phyloP scores from a whole-genome alignment of 805 yeast genomes.

The Candida yuanshanica region DNA sequence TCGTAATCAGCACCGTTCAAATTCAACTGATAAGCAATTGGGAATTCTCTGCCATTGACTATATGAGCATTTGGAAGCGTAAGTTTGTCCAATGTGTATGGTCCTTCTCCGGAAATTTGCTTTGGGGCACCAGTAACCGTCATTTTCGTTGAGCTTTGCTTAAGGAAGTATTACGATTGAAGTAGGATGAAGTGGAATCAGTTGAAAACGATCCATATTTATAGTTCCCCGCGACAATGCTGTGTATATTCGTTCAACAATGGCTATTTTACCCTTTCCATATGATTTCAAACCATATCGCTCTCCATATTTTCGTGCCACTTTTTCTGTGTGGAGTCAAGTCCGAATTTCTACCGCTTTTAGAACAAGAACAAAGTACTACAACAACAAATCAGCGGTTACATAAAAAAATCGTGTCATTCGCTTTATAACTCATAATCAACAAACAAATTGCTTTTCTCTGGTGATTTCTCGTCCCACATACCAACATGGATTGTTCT shows the following conservation, averaged over 20 bases:
- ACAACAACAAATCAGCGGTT: no score
- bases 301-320: neutral
- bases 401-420: no score
- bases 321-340: neutral
- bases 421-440: neutral
- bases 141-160: no score
- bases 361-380: neutral
- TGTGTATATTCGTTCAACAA: neutral
- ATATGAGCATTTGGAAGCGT: conserved; percentile 1
- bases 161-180: no score
- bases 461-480: conserved; percentile 25
- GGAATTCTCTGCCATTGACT: conserved; percentile 3
- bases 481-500: conserved; percentile 28
- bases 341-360: neutral
- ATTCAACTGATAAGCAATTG: conserved; percentile 2
- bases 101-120: neutral
- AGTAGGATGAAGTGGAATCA: no score
- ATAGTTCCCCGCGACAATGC: neutral
- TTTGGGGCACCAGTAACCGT: neutral
- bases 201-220: no score
- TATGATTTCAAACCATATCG: neutral
- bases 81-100: conserved; percentile 1
- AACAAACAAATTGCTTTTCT: neutral
- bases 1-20: neutral
- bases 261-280: neutral